Percentiles rank a stretch among this genome's conserved stretches.
Conservation (phyloP, 129 eudicot species). For the Mikania micrantha region DNA sequence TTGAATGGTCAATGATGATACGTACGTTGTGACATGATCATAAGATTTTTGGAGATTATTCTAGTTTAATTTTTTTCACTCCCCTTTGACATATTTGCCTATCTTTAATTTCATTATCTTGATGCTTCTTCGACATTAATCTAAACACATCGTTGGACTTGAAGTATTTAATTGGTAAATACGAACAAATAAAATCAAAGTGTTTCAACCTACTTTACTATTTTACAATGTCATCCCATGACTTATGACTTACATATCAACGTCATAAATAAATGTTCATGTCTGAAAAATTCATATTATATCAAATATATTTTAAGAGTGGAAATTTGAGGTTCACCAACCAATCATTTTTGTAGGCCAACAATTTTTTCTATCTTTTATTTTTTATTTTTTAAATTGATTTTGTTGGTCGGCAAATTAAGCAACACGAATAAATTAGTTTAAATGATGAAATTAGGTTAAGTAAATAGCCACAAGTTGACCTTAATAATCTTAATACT, state of each 20-base stretch:
- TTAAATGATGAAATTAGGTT: background rate
- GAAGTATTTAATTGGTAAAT: background rate
- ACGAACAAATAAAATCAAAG: background rate
- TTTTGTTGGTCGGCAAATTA: background rate
- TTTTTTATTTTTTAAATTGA: background rate
- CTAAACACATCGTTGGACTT: background rate
- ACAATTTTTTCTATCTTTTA: background rate
- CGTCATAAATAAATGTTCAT: conserved; percentile 12
- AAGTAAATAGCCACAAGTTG: background rate
- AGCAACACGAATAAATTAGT: background rate
- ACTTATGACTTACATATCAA: conserved; percentile 25
- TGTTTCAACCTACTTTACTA: conserved; percentile 11
- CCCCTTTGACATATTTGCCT: too few species aligned
- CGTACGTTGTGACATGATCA: too few species aligned
- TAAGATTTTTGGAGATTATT: background rate
- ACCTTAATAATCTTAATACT: too few species aligned
- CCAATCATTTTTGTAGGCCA: background rate
- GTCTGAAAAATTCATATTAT: conserved; percentile 4
- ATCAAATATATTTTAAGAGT: background rate
- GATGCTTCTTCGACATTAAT: background rate
- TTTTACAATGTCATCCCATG: background rate
- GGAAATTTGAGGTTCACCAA: conserved; percentile 16
- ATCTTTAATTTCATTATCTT: too few species aligned
- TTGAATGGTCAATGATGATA: too few species aligned
- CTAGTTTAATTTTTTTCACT: too few species aligned